Base-by-base conservation (phyloP, 1,284 basidiomycete species). In the Microstroma glucosiphilum region DNA sequence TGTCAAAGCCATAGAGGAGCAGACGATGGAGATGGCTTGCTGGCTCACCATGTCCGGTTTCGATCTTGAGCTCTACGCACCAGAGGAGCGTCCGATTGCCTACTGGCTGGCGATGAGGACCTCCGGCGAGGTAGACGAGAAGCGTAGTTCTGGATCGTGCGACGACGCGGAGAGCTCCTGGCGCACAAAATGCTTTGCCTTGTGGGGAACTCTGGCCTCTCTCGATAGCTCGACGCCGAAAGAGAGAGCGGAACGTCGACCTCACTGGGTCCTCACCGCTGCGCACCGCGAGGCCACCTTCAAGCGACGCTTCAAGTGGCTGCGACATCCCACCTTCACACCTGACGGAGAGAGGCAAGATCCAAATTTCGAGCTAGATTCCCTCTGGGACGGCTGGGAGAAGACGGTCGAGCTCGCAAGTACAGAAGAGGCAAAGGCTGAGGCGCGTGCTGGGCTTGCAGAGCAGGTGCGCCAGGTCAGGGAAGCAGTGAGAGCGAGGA, bases 41-140 rank as follows among this genome's bases (percentile, higher is more conserved):
- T 88, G 91, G 67, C 82, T 91, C 19, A 80, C 89, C 9, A 81
- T 88, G 56, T 86, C 87, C 0, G 90, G 89, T 1, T 88, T 89
- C 67, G 88, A 90, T 73, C 81, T 90, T 26, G 86, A 88, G 53
- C 79, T 92, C 8, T 90, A 91, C 70, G 82, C 84, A 8, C 76
- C 81, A 0, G 83, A 87, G 48, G 89, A 91, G 72, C 83, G 82
- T 49, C 82, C 86, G 0, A 84, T 88, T 66, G 86, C 88, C 4
- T 90, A 90, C 79, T 90, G 88, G 87, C 88, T 89, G 9, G 63
- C 74, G 15, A 4, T 48, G 6, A 21, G 17, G 21, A 4, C 13
- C 43, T 48, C 43, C 3, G 13, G 12, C 21, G 43, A 48, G 6
- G 43, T 21, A 48, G 26, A 23, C 51, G 7, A 15, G 51, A 25